Conservation (phyloP, 1,284 basidiomycete genomes). For the Microbotryomycetes sp. region DNA sequence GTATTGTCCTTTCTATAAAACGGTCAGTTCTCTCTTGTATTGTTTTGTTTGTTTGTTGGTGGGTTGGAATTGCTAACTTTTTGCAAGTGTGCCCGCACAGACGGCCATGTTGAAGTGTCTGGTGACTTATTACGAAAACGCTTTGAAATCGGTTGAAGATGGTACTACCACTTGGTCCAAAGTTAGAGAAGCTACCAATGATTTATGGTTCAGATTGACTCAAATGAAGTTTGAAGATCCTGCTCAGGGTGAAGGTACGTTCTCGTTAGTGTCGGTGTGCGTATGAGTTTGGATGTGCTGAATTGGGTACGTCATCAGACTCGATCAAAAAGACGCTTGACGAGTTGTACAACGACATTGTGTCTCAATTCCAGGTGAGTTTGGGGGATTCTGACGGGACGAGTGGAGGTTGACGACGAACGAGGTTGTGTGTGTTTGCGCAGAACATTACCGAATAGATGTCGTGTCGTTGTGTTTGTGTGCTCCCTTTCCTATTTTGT, state of each 20-base stretch:
- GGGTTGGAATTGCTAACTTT: constrained; percentile 1
- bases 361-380: constrained; percentile 19
- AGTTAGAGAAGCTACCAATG: constrained; percentile 79
- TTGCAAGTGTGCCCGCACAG: constrained; percentile 44
- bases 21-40: constrained; percentile 2
- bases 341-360: constrained; percentile 54
- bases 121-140: constrained; percentile 86
- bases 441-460: constrained; percentile 2
- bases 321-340: constrained; percentile 52
- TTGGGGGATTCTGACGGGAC: background rate
- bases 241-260: constrained; percentile 20
- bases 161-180: constrained; percentile 86
- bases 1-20: constrained; percentile 98
- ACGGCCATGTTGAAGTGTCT: constrained; percentile 93
- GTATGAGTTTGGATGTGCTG: too few relatives aligned
- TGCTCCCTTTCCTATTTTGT: background rate
- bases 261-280: background rate
- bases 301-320: constrained; percentile 1
- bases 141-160: constrained; percentile 70
- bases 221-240: constrained; percentile 33
- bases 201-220: constrained; percentile 74
- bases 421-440: background rate
- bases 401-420: background rate
- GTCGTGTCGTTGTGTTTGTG: background rate
- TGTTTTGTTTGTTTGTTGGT: background rate